Conservation (phyloP, 257 asterid genomes). For the Solanum sejunctum region DNA sequence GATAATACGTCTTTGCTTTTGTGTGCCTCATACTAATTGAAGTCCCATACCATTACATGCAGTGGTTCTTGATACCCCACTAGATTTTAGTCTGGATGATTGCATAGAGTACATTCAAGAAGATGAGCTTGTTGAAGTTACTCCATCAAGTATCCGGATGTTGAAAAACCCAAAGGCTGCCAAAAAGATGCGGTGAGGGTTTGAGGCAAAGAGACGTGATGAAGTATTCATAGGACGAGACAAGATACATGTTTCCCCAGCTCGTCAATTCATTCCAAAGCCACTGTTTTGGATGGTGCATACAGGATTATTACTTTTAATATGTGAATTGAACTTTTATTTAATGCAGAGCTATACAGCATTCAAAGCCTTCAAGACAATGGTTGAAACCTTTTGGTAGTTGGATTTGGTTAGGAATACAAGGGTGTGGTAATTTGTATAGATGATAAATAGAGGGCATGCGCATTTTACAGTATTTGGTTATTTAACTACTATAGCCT, state of each 20-base stretch:
- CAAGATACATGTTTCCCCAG: neutral
- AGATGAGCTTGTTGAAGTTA: constrained; percentile 96
- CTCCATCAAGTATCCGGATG: constrained; percentile 85
- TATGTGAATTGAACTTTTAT: neutral
- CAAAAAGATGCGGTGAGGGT: constrained; percentile 36
- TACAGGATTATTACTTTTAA: neutral
- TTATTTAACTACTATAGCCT: neutral
- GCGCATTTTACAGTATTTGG: neutral
- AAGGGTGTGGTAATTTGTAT: neutral
- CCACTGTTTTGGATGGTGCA: neutral
- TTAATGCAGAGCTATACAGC: neutral
- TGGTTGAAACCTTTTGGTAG: neutral
- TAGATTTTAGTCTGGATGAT: constrained; percentile 88
- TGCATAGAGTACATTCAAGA: constrained; percentile 99
- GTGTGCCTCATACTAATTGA: neutral
- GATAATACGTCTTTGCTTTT: neutral
- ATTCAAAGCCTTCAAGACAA: neutral
- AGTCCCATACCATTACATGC: constrained; percentile 6
- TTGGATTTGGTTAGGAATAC: neutral
- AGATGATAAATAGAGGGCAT: neutral
- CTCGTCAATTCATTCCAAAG: neutral
- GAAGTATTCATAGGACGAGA: neutral
- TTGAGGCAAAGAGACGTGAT: neutral
- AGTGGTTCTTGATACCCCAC: constrained; percentile 85
- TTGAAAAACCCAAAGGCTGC: constrained; percentile 65